A percentile compares a stretch with the other conserved stretches of the same genome.
phyloP scores from a whole-genome alignment of 768 basidiomycete genomes.

The Pleurotus tuoliensis region DNA sequence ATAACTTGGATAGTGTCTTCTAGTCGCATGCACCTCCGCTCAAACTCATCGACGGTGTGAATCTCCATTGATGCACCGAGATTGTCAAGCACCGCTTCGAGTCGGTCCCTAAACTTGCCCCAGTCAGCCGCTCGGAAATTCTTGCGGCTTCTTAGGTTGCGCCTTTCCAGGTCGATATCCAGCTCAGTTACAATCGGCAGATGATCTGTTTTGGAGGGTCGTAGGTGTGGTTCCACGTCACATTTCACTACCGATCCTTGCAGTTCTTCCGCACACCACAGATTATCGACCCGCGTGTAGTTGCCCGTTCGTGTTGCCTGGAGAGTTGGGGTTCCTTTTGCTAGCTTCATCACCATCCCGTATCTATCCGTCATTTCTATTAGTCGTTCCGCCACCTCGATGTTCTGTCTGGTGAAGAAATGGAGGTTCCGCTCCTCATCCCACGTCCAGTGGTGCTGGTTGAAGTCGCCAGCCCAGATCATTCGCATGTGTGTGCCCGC shows the following conservation, averaged over 20 bases:
- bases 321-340: conserved; percentile 22
- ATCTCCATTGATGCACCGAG: no score
- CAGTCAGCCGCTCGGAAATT: conserved; percentile 22
- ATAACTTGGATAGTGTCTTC: no score
- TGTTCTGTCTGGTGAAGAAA: conserved; percentile 16
- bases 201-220: conserved; percentile 25
- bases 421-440: conserved; percentile 25
- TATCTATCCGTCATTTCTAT: conserved; percentile 12
- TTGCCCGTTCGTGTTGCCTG: conserved; percentile 15
- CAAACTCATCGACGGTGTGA: no score
- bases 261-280: conserved; percentile 18
- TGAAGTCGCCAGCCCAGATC: conserved; percentile 14
- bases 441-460: conserved; percentile 29
- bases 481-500: no score
- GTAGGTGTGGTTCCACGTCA: conserved; percentile 9
- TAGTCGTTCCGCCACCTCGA: conserved; percentile 9
- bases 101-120: background rate
- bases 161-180: conserved; percentile 10
- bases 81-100: no score
- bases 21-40: no score
- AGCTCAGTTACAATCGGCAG: conserved; percentile 24
- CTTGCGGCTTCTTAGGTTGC: background rate
- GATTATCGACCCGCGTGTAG: conserved; percentile 13
- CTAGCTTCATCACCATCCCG: conserved; percentile 25
- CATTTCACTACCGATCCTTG: conserved; percentile 18